These are phyloP conservation scores for Perkinsus marinus DNA, from an alignment of 169 alveolate species.

Conservation along the genomic window DNA sequence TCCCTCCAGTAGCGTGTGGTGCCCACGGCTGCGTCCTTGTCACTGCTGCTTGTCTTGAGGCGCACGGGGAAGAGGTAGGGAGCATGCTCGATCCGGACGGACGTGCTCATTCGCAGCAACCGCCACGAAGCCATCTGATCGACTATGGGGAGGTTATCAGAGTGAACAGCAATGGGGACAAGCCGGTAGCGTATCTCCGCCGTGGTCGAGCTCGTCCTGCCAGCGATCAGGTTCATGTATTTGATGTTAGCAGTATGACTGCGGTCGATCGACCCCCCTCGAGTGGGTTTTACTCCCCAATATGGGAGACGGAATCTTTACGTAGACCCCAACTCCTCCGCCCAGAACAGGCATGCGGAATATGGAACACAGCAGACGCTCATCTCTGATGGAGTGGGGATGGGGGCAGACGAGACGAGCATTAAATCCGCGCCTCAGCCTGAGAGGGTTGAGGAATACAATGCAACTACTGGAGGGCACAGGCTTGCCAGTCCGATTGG, in stretches of 20 bases:
- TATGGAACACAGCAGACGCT: no score
- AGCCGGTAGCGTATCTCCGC: not conserved
- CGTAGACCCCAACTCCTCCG: no score
- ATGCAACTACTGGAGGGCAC: not conserved
- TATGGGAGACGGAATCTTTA: not conserved
- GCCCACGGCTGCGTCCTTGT: not conserved
- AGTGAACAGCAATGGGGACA: not conserved
- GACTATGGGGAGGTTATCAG: not conserved
- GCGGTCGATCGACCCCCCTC: not conserved
- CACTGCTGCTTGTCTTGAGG: not conserved
- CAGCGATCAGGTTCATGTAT: not conserved
- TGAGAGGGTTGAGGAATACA: no score
- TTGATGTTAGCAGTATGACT: not conserved
- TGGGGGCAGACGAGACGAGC: not conserved
- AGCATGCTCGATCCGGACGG: not conserved
- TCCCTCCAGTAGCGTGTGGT: not conserved
- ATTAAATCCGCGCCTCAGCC: no score
- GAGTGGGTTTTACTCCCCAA: not conserved
- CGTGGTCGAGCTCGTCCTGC: not conserved
- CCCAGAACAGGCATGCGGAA: no score
- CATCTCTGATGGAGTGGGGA: not conserved
- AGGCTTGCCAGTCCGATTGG: not conserved
- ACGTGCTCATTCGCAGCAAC: not conserved
- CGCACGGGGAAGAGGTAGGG: not conserved
- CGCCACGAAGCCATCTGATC: not conserved